Evolutionary conservation across 2,329 filamentous ascomycete genomes (phyloP).

Genomic region (Trichoderma gracile): DNA sequence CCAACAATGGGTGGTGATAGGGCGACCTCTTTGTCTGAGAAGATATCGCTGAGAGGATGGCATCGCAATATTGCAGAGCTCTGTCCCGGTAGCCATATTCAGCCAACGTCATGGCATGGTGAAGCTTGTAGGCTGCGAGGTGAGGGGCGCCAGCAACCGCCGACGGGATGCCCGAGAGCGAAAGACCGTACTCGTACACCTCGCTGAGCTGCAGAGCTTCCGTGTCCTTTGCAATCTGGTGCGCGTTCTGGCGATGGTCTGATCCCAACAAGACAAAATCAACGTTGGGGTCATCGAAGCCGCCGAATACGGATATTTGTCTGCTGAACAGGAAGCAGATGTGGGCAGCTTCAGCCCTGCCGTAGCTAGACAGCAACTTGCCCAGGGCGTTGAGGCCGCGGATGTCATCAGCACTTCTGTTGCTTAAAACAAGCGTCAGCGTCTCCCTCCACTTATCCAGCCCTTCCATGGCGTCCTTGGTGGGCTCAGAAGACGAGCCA

Average conservation of each 20-base stretch:
- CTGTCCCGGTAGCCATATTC: conserved; percentile 81
- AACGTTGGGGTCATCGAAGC: conserved; percentile 75
- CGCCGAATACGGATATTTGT: conserved; percentile 69
- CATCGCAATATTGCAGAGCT: conserved; percentile 88
- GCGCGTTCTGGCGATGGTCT: conserved; percentile 71
- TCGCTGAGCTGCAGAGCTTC: conserved; percentile 94
- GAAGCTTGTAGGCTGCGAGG: conserved; percentile 85
- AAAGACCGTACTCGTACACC: conserved; percentile 87
- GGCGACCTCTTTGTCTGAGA: conserved; percentile 80
- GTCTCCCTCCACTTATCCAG: conserved; percentile 95
- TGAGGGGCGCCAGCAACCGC: conserved; percentile 68
- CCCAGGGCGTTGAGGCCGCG: conserved; percentile 79
- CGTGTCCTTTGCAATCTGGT: conserved; percentile 74
- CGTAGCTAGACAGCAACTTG: conserved; percentile 79
- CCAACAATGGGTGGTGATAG: conserved; percentile 78
- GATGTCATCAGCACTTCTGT: conserved; percentile 78
- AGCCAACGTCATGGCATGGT: conserved; percentile 80
- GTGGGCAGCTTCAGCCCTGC: conserved; percentile 86
- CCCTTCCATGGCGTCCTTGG: conserved; percentile 76
- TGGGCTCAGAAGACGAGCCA: conserved; percentile 58
- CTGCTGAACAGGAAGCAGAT: conserved; percentile 90
- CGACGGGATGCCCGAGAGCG: conserved; percentile 60
- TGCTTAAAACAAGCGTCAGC: conserved; percentile 79
- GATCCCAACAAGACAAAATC: conserved; percentile 83
- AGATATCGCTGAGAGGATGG: conserved; percentile 72